Base-by-base conservation (phyloP, 768 basidiomycete species). In the Suillus luteus region DNA sequence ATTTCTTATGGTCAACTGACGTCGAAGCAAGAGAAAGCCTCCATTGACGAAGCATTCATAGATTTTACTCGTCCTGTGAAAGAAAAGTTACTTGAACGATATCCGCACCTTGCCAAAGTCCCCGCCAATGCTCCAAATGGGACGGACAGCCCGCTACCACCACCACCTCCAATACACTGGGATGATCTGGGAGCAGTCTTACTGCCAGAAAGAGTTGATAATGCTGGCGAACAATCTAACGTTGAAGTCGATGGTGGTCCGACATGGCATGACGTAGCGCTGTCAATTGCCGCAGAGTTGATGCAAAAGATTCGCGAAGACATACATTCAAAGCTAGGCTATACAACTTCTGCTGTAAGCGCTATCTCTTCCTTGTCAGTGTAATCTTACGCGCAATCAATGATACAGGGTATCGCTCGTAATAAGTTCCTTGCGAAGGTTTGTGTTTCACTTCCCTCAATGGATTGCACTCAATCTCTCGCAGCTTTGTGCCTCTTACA, bases 391-490 rank as follows among this genome's bases (percentile, higher is more conserved):
- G 40, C 15, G 15, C 38, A 37, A 38, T 22, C 12, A 19, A 40
- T 58, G 17, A 41, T 11, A 11, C 40, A 95, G 93, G 95, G 95
- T 1, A 88, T 98, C 62, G 87, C 93, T 15, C 83, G 94, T 71
- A 98, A 96, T 72, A 97, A 98, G 74, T 96, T 96, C 69, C 81
- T 99, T 31, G 92, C 97, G 0, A 99, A 99, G 84, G 94, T 93
- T 61, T 57, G 71, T 59, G 19, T 12, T 14, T 22, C 31, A 57
- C 41, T 59, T 10, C 9, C 14, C 55, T 19, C 43, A 24, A n/a
- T 17, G 8, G 14, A 19, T 35, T 33, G 24, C 38, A 11, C 62
- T 66, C 19, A 68, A 63, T 31, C 61, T 37, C 46, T 38, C 64
- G 7, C 38, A 96, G 92, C 83, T 99, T 19, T 85, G 87, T 43